Percentiles rank a stretch among this genome's conserved stretches.
These are phyloP conservation scores for Wickerhamiella shivajii DNA, from an alignment of 805 yeast genomes.

Conservation along the genomic window DNA sequence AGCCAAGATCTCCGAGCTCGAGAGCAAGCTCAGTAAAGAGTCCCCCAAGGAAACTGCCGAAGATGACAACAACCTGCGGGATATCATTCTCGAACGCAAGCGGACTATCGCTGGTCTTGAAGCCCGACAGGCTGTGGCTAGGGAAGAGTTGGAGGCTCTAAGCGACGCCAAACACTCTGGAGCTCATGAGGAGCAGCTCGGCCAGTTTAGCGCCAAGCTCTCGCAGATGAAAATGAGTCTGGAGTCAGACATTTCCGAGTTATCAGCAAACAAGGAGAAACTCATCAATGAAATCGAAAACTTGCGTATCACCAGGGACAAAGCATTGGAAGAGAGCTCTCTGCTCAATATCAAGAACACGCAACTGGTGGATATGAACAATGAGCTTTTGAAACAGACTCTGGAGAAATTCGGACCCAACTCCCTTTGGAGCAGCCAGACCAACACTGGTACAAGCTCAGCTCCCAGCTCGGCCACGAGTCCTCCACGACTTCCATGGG, in stretches of 20 bases:
- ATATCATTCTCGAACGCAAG: conserved; percentile 19
- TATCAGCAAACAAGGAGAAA: conserved; percentile 21
- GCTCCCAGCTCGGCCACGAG: too few relatives aligned
- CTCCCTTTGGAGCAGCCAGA: conserved; percentile 11
- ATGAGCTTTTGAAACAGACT: conserved; percentile 24
- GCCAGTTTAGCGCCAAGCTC: conserved; percentile 32
- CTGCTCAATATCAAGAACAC: conserved; percentile 22
- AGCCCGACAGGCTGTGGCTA: conserved; percentile 21
- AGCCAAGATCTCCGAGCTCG: conserved; percentile 20
- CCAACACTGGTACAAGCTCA: neutral
- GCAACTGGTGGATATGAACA: conserved; percentile 27
- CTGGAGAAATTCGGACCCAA: conserved; percentile 22
- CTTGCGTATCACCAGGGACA: conserved; percentile 18
- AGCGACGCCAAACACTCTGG: conserved; percentile 25
- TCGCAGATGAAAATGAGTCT: conserved; percentile 34
- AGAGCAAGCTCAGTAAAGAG: conserved; percentile 11
- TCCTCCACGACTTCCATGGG: neutral
- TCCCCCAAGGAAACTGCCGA: too few relatives aligned
- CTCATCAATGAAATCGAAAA: conserved; percentile 21
- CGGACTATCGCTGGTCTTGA: conserved; percentile 26
- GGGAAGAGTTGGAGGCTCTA: conserved; percentile 31
- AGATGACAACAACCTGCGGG: neutral
- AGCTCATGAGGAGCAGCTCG: conserved; percentile 16
- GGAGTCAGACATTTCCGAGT: conserved; percentile 30
- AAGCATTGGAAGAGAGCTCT: conserved; percentile 22